Percentiles rank a stretch among this genome's conserved stretches.
phyloP scores from a whole-genome alignment of 441 rosid species.

The Geranium incanum region DNA sequence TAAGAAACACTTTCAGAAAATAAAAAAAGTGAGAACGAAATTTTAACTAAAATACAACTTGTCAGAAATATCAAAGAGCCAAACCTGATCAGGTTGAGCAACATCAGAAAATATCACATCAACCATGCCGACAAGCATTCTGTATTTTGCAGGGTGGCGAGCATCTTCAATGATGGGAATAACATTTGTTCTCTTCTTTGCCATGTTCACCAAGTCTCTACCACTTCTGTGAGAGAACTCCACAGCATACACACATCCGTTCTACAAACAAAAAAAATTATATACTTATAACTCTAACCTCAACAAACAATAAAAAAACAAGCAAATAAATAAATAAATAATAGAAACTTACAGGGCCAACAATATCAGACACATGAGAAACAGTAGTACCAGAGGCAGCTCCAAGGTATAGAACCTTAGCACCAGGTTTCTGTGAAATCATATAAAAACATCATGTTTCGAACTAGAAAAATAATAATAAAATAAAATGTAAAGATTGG shows the following conservation, averaged over 20 bases:
- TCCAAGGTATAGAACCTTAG: slow-evolving; percentile 78
- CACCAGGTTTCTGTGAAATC: slow-evolving; percentile 60
- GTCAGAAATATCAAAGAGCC: background rate
- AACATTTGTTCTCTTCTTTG: slow-evolving; percentile 76
- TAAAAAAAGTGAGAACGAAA: no score
- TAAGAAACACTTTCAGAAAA: no score
- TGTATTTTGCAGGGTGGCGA: slow-evolving; percentile 78
- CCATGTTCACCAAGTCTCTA: slow-evolving; percentile 92
- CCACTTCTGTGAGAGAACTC: slow-evolving; percentile 95
- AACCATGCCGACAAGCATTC: slow-evolving; percentile 93
- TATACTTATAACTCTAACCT: background rate
- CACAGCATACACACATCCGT: slow-evolving; percentile 76
- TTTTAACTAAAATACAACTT: no score
- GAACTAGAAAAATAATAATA: no score
- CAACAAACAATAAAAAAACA: background rate
- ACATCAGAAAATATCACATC: slow-evolving; percentile 94
- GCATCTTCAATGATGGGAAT: slow-evolving; percentile 92
- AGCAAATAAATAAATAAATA: background rate
- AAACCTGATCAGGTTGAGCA: slow-evolving; percentile 97
- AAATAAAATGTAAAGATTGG: background rate
- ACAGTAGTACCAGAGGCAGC: slow-evolving; percentile 92
- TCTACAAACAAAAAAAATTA: slow-evolving; percentile 27
- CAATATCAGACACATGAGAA: slow-evolving; percentile 80
- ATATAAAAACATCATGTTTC: no score
- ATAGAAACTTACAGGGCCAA: slow-evolving; percentile 60